Conservation (phyloP, 1,284 basidiomycete genomes). For the Mycena citricolor region DNA sequence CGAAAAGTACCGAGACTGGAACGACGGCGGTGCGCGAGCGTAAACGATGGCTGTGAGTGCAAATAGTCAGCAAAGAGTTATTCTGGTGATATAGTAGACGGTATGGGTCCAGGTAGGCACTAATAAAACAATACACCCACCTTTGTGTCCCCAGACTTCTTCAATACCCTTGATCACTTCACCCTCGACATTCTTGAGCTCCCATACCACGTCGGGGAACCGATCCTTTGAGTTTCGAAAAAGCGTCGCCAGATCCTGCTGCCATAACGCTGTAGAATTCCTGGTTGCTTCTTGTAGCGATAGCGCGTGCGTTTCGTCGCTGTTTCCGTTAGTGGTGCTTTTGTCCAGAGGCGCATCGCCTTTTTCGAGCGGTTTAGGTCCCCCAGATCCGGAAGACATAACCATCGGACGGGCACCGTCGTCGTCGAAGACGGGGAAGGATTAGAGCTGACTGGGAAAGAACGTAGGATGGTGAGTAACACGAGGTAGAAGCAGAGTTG, state of each 20-base stretch:
- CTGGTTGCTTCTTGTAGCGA: slow-evolving; percentile 63
- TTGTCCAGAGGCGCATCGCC: too few species aligned
- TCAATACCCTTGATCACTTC: too few species aligned
- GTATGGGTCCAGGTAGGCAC: too few species aligned
- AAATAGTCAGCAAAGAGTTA: not conserved
- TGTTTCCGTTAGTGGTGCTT: too few species aligned
- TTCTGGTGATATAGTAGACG: not conserved
- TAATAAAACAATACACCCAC: too few species aligned
- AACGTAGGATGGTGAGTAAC: too few species aligned
- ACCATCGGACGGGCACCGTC: too few species aligned
- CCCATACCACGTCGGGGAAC: slow-evolving; percentile 94
- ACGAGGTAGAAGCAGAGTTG: too few species aligned
- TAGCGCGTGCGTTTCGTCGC: slow-evolving; percentile 43
- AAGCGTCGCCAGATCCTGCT: slow-evolving; percentile 71
- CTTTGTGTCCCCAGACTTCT: slow-evolving; percentile 89
- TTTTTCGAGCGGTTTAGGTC: too few species aligned
- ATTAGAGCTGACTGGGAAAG: too few species aligned
- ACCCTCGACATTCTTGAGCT: slow-evolving; percentile 53
- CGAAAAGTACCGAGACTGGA: slow-evolving; percentile 83
- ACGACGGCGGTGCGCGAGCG: slow-evolving; percentile 85
- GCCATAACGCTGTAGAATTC: slow-evolving; percentile 70
- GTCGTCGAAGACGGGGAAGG: too few species aligned
- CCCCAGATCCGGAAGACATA: too few species aligned
- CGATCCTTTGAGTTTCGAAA: slow-evolving; percentile 80
- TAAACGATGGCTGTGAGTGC: slow-evolving; percentile 81